Percentiles rank a stretch among this genome's conserved stretches.
phyloP scores from a whole-genome alignment of 2,329 filamentous ascomycete genomes.

The Trichophyton benhamiae region DNA sequence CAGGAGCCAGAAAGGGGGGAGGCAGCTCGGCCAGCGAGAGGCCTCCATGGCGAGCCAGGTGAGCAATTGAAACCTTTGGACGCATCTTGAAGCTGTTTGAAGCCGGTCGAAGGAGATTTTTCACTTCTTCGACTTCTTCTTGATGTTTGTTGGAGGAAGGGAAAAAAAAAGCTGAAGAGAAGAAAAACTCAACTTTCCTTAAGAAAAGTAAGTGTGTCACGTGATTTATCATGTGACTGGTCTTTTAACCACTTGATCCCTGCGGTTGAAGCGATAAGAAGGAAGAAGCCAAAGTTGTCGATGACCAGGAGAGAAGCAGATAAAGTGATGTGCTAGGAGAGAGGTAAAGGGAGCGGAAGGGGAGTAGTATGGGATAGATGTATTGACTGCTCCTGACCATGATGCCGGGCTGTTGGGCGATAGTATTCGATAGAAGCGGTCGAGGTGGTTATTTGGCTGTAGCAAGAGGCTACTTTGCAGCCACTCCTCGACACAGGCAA shows the following conservation, averaged over 20 bases:
- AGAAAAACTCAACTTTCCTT: background rate
- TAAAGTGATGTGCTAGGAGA: background rate
- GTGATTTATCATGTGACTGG: background rate
- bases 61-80: constrained; percentile 20
- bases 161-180: background rate
- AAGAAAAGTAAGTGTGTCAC: background rate
- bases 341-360: too few species aligned
- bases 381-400: too few species aligned
- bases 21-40: constrained; percentile 28
- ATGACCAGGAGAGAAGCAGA: background rate
- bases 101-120: background rate
- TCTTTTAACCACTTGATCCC: background rate
- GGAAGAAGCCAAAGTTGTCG: background rate
- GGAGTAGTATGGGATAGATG: too few species aligned
- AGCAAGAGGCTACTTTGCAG: too few species aligned
- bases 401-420: background rate
- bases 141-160: background rate
- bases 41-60: constrained; percentile 18
- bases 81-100: background rate
- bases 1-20: constrained; percentile 34
- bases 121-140: background rate
- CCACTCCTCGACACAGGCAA: too few species aligned
- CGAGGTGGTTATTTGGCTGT: too few species aligned
- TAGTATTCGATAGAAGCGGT: background rate
- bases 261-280: background rate